Base-by-base conservation (phyloP, 495 filamentous ascomycete genomes). In the Hyaloscypha finlandica region DNA sequence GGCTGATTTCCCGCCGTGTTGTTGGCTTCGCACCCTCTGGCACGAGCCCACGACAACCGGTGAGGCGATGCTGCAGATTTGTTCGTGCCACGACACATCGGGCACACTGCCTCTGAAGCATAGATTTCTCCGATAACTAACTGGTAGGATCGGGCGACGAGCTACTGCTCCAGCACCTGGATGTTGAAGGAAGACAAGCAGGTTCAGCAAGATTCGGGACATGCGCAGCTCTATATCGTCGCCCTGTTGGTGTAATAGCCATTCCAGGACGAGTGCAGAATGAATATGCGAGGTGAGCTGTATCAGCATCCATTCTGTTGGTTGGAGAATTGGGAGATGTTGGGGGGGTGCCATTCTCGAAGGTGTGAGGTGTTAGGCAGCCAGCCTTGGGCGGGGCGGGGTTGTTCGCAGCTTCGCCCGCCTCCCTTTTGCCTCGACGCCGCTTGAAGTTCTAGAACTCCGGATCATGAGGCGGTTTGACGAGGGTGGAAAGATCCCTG, bases 381-480 rank as follows among this genome's bases (percentile, higher is more conserved):
- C 57, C 45, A 56, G 33, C 37, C 45, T 35, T 31, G n/a, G 16
- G 59, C 19, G 54, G 53, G 65, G 65, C 19, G 54, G 53, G 65
- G 65, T 63, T 19, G 42, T 48, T 48, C 42, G 42, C 42, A 48
- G 42, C 42, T 48, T 68, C 59, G 65, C 59, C 48, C 59, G 51
- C 53, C 61, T 42, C 45, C 51, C 8, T 58, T 48, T 68, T 48
- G 65, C 65, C 65, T 68, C 48, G 60, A 45, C 60, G 65, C 65
- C 52, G 48, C 65, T 32, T 52, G 25, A 54, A 11, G 56, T 9
- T 53, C 51, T 61, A 1, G 30, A 8, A 33, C 31, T 59, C 16
- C 31, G 6, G 30, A 33, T 48, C n/a, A 20, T 61, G 35, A 61
- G 59, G 56, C 64, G 60, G 53, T 54, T 54, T 48, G 39, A 12